A percentile compares a stretch with the other conserved stretches of the same genome.
Evolutionary conservation across 164 flowering plant genomes (phyloP).

Genomic region (Amborella trichopoda): DNA sequence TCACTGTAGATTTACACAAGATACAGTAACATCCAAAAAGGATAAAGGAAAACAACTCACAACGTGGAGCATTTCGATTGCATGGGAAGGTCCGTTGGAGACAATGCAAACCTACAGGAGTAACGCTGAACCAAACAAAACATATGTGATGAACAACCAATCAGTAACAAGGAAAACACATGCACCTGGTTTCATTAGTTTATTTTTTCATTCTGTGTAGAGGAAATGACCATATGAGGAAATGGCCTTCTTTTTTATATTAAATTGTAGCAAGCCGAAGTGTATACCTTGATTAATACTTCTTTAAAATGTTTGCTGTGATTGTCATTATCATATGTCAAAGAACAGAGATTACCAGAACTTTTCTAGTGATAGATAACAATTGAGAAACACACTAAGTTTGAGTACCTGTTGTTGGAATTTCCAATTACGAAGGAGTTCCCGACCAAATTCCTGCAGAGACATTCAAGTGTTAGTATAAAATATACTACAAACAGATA

Average conservation of each 20-base stretch:
- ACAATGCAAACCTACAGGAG: constrained; percentile 49
- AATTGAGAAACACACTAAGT: background rate
- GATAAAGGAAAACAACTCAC: constrained; percentile 26
- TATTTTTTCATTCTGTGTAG: background rate
- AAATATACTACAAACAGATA: background rate
- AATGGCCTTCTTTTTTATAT: background rate
- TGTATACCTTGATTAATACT: no score
- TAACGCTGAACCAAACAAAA: constrained; percentile 20
- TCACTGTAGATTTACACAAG: no score
- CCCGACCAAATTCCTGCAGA: constrained; percentile 55
- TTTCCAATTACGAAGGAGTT: constrained; percentile 45
- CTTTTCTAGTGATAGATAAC: background rate
- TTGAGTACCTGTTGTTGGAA: constrained; percentile 33
- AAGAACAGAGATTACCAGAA: no score
- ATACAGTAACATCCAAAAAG: background rate
- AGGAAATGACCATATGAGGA: background rate
- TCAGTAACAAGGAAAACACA: background rate
- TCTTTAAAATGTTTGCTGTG: no score
- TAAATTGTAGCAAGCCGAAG: background rate
- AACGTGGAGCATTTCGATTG: constrained; percentile 30
- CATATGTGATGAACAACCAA: background rate
- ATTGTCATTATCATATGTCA: no score
- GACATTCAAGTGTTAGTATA: background rate
- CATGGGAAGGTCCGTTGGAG: constrained; percentile 65
- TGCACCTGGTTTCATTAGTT: background rate